Conservation (phyloP, 345 rosid genomes). For the Eucalyptus regnans region DNA sequence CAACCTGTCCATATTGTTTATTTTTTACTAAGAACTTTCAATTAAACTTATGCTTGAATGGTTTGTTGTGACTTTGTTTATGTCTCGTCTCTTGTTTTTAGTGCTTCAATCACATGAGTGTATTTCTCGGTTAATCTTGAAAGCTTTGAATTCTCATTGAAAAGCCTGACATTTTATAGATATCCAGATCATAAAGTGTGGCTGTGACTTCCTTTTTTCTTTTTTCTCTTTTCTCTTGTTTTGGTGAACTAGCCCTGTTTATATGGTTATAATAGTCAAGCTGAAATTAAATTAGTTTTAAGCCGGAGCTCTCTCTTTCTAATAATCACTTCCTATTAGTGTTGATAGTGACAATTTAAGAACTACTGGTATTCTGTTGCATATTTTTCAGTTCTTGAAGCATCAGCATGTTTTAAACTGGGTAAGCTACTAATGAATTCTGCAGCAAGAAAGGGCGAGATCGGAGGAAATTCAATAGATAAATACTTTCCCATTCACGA, state of each 20-base stretch:
- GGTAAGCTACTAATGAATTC: background rate
- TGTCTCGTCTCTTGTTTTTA: background rate
- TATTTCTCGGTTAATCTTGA: background rate
- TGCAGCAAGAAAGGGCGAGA: constrained; percentile 24
- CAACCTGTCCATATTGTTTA: background rate
- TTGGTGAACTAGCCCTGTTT: background rate
- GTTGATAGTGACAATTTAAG: background rate
- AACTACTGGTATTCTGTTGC: background rate
- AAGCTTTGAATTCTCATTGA: background rate
- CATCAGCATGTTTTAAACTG: background rate
- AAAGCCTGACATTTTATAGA: background rate
- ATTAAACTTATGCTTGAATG: background rate
- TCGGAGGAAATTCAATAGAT: constrained; percentile 14
- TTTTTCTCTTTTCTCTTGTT: background rate
- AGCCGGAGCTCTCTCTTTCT: background rate
- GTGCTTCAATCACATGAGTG: background rate
- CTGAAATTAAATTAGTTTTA: background rate
- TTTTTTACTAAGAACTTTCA: background rate
- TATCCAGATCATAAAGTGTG: background rate
- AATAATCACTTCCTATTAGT: background rate
- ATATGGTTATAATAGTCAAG: background rate
- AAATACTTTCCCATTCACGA: background rate
- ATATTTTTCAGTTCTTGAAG: background rate
- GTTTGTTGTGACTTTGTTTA: background rate
- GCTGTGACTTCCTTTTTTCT: background rate